phyloP scores from a whole-genome alignment of 2,329 filamentous ascomycete species.

The Fusarium mangiferae region DNA sequence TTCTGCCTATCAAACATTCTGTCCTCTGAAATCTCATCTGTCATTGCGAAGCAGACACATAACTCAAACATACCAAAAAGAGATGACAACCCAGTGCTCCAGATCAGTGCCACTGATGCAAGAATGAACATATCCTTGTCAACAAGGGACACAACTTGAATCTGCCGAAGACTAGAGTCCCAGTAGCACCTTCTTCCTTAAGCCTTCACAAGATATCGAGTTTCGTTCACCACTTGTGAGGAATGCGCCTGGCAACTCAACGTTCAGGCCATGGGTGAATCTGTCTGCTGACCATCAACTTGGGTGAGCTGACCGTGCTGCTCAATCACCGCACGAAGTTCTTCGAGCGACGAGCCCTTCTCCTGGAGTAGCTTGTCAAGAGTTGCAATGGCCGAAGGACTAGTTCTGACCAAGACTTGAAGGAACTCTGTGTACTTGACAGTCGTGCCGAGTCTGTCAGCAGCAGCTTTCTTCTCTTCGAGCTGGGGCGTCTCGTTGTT shows the following conservation, averaged over 20 bases:
- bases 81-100: not conserved
- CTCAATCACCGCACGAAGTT: not conserved
- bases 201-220: rapidly evolving
- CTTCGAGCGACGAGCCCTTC: not conserved
- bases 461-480: not conserved
- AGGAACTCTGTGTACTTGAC: not conserved
- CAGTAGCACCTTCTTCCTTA: not conserved
- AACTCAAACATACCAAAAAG: not conserved
- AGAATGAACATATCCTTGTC: not conserved
- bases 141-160: not conserved
- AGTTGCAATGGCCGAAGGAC: not conserved
- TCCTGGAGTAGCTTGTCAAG: not conserved
- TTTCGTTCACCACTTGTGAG: not conserved
- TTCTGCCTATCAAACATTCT: not conserved
- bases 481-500: not conserved
- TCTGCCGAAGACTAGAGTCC: rapidly evolving
- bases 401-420: not conserved
- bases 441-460: not conserved
- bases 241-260: not conserved
- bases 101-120: not conserved
- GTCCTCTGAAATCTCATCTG: no score
- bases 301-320: not conserved
- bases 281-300: not conserved
- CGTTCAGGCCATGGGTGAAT: not conserved
- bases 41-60: rapidly evolving